These are phyloP conservation scores for Gracilaria domingensis DNA, from an alignment of 23 red algal genomes.

Conservation along the genomic window DNA sequence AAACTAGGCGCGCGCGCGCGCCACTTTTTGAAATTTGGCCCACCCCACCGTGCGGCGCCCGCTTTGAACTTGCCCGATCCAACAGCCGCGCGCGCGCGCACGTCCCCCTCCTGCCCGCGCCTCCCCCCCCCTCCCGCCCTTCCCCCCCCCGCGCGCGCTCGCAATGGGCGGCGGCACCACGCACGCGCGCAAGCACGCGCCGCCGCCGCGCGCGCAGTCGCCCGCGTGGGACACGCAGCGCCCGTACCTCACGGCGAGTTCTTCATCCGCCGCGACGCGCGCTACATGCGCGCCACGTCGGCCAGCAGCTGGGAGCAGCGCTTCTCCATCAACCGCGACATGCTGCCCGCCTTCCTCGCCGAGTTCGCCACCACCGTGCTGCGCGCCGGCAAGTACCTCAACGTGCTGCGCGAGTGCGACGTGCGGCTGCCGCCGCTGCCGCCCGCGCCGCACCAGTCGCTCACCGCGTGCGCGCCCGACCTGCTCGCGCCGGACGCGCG, in stretches of 20 bases:
- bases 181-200: too few species aligned
- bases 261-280: conserved; percentile 68
- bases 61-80: too few species aligned
- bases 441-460: not conserved
- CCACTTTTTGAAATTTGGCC: too few species aligned
- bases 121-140: too few species aligned
- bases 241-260: conserved; percentile 76
- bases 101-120: too few species aligned
- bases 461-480: conserved; percentile 36
- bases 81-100: too few species aligned
- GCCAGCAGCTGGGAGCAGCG: conserved; percentile 63
- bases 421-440: not conserved
- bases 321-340: conserved; percentile 62
- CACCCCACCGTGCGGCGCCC: too few species aligned
- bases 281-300: conserved; percentile 40
- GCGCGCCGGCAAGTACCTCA: conserved; percentile 80
- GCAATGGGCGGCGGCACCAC: too few species aligned
- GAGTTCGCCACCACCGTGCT: conserved; percentile 53
- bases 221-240: conserved; percentile 60
- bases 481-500: conserved; percentile 40
- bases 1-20: too few species aligned
- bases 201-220: not conserved
- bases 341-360: conserved; percentile 72
- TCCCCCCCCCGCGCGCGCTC: too few species aligned
- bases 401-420: conserved; percentile 69